Evolutionary conservation across 2,329 filamentous ascomycete genomes (phyloP).

Genomic region (Fusarium drepaniforme): DNA sequence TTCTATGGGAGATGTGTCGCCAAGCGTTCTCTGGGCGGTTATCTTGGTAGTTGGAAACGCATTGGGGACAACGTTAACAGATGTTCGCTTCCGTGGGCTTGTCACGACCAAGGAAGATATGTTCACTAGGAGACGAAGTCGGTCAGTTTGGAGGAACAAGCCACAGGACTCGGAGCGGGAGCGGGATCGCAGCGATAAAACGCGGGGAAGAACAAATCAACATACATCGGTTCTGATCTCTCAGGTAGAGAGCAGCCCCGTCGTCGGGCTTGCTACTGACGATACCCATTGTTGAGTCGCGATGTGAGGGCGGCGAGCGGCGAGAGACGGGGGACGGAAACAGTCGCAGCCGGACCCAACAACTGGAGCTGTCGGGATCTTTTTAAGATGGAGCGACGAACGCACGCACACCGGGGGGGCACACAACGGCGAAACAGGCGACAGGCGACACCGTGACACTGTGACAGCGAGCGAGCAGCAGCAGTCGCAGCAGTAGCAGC

Average conservation of each 20-base stretch:
- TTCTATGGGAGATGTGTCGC: slow-evolving; percentile 84
- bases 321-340: slow-evolving; percentile 33
- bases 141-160: slow-evolving; percentile 35
- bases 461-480: slow-evolving; percentile 34
- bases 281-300: slow-evolving; percentile 81
- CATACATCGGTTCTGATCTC: slow-evolving; percentile 93
- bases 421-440: slow-evolving; percentile 34
- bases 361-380: slow-evolving; percentile 44
- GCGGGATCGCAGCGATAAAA: slow-evolving; percentile 15
- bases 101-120: slow-evolving; percentile 87
- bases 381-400: slow-evolving; percentile 41
- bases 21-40: slow-evolving; percentile 75
- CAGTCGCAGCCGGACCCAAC: slow-evolving; percentile 30
- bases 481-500: slow-evolving; percentile 15
- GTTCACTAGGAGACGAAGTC: slow-evolving; percentile 71
- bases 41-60: slow-evolving; percentile 87
- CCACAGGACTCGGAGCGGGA: slow-evolving; percentile 25
- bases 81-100: slow-evolving; percentile 81
- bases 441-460: slow-evolving; percentile 43
- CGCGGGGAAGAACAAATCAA: slow-evolving; percentile 42
- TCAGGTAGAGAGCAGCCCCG: slow-evolving; percentile 82
- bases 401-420: slow-evolving; percentile 30
- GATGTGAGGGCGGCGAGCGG: slow-evolving; percentile 34
- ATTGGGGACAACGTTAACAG: slow-evolving; percentile 86
- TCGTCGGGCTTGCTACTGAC: slow-evolving; percentile 92